Evolutionary conservation across 805 yeast genomes (phyloP).

Genomic region (Starmerella bacillaris): DNA sequence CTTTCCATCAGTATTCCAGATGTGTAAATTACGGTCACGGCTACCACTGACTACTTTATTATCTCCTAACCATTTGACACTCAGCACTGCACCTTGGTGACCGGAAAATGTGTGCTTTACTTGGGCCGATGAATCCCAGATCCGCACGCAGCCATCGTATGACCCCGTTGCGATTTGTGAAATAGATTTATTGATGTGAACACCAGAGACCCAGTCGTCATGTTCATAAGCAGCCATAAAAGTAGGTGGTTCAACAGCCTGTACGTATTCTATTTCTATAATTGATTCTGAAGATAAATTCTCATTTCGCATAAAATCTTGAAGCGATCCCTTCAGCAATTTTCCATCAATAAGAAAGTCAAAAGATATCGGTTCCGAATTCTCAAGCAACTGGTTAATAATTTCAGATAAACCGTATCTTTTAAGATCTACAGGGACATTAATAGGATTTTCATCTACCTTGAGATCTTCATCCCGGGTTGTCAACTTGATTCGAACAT

Average conservation of each 20-base stretch:
- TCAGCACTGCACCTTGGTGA: slow-evolving; percentile 71
- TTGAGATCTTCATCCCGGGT: slow-evolving; percentile 66
- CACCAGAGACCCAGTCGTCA: slow-evolving; percentile 88
- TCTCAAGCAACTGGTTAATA: slow-evolving; percentile 66
- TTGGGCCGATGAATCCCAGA: slow-evolving; percentile 67
- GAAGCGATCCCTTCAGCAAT: slow-evolving; percentile 56
- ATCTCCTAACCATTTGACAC: slow-evolving; percentile 61
- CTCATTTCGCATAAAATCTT: slow-evolving; percentile 55
- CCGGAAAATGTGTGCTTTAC: slow-evolving; percentile 69
- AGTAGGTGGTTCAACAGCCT: slow-evolving; percentile 89
- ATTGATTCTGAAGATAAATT: slow-evolving; percentile 72
- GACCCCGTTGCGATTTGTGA: slow-evolving; percentile 68
- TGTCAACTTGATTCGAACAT: slow-evolving; percentile 37
- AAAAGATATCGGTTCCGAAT: slow-evolving; percentile 59
- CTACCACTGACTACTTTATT: slow-evolving; percentile 70
- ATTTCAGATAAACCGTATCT: slow-evolving; percentile 88
- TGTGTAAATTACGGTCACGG: slow-evolving; percentile 69
- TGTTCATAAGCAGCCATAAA: slow-evolving; percentile 72
- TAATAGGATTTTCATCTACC: slow-evolving; percentile 64
- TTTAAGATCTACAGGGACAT: slow-evolving; percentile 69
- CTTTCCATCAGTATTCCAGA: slow-evolving; percentile 41
- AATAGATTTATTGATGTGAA: slow-evolving; percentile 30
- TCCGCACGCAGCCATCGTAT: slow-evolving; percentile 84
- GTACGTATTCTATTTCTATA: slow-evolving; percentile 68
- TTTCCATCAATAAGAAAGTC: slow-evolving; percentile 82